phyloP scores from a whole-genome alignment of 148 eudicot species.

The Rhododendron williamsianum region DNA sequence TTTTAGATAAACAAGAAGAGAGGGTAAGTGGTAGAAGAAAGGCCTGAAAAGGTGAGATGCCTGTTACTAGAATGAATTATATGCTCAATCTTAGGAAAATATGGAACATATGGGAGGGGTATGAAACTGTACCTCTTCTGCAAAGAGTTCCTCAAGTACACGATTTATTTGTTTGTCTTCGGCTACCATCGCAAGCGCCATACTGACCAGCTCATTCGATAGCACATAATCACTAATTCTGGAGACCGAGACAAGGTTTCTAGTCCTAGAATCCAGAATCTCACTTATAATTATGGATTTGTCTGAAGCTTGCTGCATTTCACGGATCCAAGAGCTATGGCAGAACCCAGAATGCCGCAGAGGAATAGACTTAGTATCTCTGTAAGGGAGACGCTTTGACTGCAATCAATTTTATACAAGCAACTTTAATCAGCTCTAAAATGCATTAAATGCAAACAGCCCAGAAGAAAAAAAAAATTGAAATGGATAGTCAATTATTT shows the following conservation, averaged over 20 bases:
- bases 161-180: slow-evolving; percentile 97
- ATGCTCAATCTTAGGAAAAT: background rate
- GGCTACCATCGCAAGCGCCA: slow-evolving; percentile 97
- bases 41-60: background rate
- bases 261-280: slow-evolving; percentile 86
- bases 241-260: slow-evolving; percentile 86
- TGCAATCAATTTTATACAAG: slow-evolving; percentile 28
- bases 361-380: slow-evolving; percentile 38
- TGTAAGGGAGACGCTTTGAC: slow-evolving; percentile 76
- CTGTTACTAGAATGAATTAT: background rate
- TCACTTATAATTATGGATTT: slow-evolving; percentile 90
- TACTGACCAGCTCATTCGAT: slow-evolving; percentile 92
- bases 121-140: slow-evolving; percentile 63
- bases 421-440: slow-evolving; percentile 9
- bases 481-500: background rate
- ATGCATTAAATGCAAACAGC: background rate
- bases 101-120: background rate
- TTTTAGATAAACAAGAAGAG: background rate
- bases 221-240: slow-evolving; percentile 93
- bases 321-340: slow-evolving; percentile 80
- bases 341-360: slow-evolving; percentile 53
- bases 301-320: slow-evolving; percentile 90
- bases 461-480: background rate
- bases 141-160: slow-evolving; percentile 90
- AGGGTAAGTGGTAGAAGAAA: background rate